These are phyloP conservation scores for Podaxis carcinomalis DNA, from an alignment of 768 basidiomycete genomes.

Conservation along the genomic window DNA sequence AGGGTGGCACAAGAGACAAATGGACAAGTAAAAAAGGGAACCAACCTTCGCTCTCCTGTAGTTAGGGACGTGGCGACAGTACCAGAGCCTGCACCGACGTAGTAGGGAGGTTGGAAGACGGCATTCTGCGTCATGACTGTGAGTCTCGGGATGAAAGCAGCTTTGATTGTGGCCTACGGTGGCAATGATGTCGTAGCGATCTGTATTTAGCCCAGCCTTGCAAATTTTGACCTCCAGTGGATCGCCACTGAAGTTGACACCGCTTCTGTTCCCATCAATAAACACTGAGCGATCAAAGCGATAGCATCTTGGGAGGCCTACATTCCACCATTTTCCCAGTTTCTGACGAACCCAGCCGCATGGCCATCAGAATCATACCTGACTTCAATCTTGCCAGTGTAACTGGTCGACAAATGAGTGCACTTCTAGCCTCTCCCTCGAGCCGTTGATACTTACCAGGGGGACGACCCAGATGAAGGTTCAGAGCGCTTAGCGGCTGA, in stretches of 20 bases:
- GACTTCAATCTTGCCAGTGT: conserved; percentile 33
- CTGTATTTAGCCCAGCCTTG: conserved; percentile 12
- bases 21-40: not conserved
- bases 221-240: conserved; percentile 29
- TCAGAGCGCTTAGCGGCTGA: not conserved
- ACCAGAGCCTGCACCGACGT: conserved; percentile 30
- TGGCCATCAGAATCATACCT: conserved; percentile 15
- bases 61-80: conserved; percentile 11
- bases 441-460: not conserved
- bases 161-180: conserved; percentile 26
- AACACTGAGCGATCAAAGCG: not conserved
- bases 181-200: conserved; percentile 29
- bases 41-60: conserved; percentile 17
- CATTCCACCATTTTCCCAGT: conserved; percentile 24
- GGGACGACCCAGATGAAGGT: conserved; percentile 16
- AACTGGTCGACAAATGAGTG: conserved; percentile 16
- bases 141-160: not conserved
- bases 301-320: conserved; percentile 7
- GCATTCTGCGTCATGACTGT: conserved; percentile 28
- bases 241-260: conserved; percentile 28
- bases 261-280: conserved; percentile 20
- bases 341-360: conserved; percentile 25
- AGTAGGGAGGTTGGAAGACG: conserved; percentile 30
- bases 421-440: not conserved
- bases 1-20: not conserved